These are phyloP conservation scores for Citrus reticulata DNA, from an alignment of 345 rosid species.

Conservation along the genomic window DNA sequence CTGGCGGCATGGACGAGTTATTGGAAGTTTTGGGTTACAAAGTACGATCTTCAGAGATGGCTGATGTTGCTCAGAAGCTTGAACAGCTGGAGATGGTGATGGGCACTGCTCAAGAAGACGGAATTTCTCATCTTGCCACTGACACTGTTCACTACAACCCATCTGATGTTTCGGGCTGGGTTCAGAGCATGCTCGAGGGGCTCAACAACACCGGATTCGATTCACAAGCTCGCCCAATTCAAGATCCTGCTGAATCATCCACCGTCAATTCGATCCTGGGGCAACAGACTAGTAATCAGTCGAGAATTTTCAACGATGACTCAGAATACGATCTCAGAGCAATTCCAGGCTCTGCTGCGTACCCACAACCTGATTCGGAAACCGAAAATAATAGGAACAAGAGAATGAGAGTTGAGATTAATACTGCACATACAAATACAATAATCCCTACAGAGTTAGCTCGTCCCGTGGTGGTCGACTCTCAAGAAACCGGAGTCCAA, in stretches of 20 bases:
- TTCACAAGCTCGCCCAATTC: constrained; percentile 11
- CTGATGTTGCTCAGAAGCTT: constrained; percentile 80
- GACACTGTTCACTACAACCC: constrained; percentile 81
- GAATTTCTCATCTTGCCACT: constrained; percentile 43
- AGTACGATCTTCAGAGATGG: constrained; percentile 81
- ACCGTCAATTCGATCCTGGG: constrained; percentile 14
- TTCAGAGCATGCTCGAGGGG: constrained; percentile 64
- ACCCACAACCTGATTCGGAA: constrained; percentile 27
- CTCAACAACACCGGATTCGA: constrained; percentile 30
- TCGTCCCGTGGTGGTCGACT: constrained; percentile 71
- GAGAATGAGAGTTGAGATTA: constrained; percentile 22
- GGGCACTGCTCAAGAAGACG: constrained; percentile 60
- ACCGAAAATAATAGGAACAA: constrained; percentile 37
- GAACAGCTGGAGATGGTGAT: constrained; percentile 86
- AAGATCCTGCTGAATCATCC: constrained; percentile 29
- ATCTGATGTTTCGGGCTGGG: constrained; percentile 72
- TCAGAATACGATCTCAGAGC: constrained; percentile 77
- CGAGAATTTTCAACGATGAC: constrained; percentile 31
- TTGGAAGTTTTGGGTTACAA: constrained; percentile 80
- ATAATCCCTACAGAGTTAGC: constrained; percentile 28
- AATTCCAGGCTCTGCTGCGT: constrained; percentile 70
- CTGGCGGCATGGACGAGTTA: constrained; percentile 82
- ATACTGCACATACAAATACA: too few species aligned
- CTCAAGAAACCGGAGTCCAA: constrained; percentile 82
- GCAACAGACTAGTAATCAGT: not conserved